These are phyloP conservation scores for Pseudonitzschia delicatissima DNA, from an alignment of 108 stramenopile genomes.

Conservation along the genomic window DNA sequence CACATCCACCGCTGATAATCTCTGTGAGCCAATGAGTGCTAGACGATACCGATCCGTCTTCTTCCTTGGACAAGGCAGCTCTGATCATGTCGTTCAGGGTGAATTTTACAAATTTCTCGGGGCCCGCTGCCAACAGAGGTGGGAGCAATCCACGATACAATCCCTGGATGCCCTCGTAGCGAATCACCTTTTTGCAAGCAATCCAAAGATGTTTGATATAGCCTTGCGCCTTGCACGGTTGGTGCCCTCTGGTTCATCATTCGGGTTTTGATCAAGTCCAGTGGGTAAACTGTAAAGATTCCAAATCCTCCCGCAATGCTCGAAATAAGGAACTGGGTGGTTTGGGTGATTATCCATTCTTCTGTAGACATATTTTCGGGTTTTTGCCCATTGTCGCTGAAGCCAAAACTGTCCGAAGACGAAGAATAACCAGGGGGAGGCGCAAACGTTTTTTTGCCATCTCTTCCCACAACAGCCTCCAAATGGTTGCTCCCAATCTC, in stretches of 20 bases:
- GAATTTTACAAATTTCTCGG: constrained; percentile 68
- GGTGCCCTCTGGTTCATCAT: constrained; percentile 44
- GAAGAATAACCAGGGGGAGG: constrained; percentile 37
- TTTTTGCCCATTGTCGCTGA: neutral
- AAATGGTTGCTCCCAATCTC: constrained; percentile 25
- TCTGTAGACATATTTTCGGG: neutral
- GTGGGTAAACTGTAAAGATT: constrained; percentile 16
- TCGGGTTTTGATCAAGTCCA: constrained; percentile 59
- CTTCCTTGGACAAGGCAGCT: constrained; percentile 2
- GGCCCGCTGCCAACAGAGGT: constrained; percentile 52
- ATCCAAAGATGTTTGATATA: constrained; percentile 37
- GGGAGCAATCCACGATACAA: constrained; percentile 53
- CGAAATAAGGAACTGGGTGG: constrained; percentile 10
- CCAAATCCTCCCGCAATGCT: constrained; percentile 1
- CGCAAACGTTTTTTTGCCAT: constrained; percentile 49
- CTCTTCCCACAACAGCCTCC: constrained; percentile 40
- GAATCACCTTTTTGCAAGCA: constrained; percentile 35
- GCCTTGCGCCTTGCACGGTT: constrained; percentile 8
- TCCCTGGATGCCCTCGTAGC: constrained; percentile 34
- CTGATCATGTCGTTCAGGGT: constrained; percentile 44
- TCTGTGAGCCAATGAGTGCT: constrained; percentile 21
- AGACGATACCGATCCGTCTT: constrained; percentile 1
- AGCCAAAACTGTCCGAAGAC: neutral
- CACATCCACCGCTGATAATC: constrained; percentile 47
- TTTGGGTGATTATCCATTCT: neutral